Conservation (phyloP, 331 rosid genomes). For the Malus hybrid region DNA sequence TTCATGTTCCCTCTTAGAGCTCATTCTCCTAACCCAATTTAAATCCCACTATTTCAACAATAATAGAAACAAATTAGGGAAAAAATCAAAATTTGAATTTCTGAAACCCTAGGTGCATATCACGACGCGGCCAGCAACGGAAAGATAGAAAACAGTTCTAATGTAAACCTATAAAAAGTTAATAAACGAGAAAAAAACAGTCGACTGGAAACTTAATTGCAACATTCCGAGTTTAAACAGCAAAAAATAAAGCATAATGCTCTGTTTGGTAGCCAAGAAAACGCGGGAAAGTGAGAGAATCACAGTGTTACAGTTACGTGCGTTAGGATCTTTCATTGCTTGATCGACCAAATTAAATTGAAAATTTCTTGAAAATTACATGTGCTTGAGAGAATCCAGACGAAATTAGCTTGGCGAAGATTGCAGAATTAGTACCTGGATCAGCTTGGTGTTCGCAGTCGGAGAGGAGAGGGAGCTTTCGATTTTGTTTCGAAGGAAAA, state of each 20-base stretch:
- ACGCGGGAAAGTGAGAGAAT: constrained; percentile 6
- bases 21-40: constrained; percentile 13
- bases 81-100: neutral
- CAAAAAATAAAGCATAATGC: neutral
- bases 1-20: constrained; percentile 23
- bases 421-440: neutral
- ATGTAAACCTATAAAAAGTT: neutral
- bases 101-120: constrained; percentile 9
- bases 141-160: neutral
- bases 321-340: neutral
- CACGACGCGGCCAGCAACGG: neutral
- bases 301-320: neutral
- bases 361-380: neutral
- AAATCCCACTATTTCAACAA: neutral
- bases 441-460: neutral
- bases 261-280: neutral
- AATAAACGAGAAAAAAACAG: neutral
- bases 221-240: neutral
- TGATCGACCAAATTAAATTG: neutral
- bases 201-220: neutral
- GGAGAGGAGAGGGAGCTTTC: neutral
- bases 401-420: neutral
- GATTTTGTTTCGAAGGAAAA: neutral
- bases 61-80: neutral
- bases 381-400: neutral